Base-by-base conservation (phyloP, 2,329 filamentous ascomycete species). In the Exophiala alcalophila region DNA sequence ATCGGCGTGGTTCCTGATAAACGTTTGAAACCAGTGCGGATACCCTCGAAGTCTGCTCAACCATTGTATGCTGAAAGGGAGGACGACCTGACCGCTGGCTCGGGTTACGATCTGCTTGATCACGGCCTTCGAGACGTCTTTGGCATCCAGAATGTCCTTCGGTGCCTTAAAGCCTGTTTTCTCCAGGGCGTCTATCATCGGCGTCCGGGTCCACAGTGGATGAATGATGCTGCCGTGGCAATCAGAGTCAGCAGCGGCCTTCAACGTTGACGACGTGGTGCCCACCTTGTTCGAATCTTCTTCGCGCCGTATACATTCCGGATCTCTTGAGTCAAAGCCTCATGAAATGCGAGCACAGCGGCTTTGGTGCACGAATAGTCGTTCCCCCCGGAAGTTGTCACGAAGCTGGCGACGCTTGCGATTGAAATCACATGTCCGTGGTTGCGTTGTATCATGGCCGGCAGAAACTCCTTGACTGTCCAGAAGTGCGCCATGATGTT, bases 341-440 rank as follows among this genome's bases (percentile, higher is more conserved):
- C 82, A 57, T 87, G 83, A 61, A 88, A 83, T 1, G 78, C 66
- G 11, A 84, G 59, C 1, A 80, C 75, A 0, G 79, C 81, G 1
- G 81, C 76, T 64, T 88, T 88, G 52, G 73, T 76, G 4, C 77
- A 71, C 1, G 71, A 69, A 62, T 87, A 87, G 64, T 86, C 81
- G 29, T 81, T 74, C 71, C 84, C 76, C 53, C 72, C 72, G 3
- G 81, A 77, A 0, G 78, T 72, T 1, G 74, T 68, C 4, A 78
- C 53, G 64, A 77, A 84, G 7, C 74, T 73, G 0, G 82, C 80
- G 27, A 78, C 68, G 3, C 75, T 80, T 11, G 84, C 78, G 12
- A 88, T 73, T 0, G 80, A 86, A 12, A 87, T 80, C 27, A 88
- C 61, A 72, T 84, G 84, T 45, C 84, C 83, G 65, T 87, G 83